A percentile compares a stretch with the other conserved stretches of the same genome.
phyloP scores from a whole-genome alignment of 1,284 basidiomycete species.

The Anthracocystis panici-leucophaei region DNA sequence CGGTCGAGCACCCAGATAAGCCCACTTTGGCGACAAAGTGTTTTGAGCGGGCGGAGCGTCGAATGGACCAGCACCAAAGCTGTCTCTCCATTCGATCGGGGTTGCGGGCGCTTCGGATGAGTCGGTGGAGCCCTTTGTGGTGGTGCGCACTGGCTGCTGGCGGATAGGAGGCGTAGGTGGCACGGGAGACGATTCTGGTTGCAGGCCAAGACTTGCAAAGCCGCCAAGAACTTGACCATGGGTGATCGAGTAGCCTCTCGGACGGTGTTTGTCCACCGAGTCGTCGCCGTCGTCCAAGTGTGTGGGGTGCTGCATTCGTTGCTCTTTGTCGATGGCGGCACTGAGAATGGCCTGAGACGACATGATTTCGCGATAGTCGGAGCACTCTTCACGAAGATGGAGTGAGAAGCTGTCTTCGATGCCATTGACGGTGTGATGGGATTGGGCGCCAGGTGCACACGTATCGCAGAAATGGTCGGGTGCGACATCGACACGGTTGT shows the following conservation, averaged over 20 bases:
- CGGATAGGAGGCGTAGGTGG: constrained; percentile 5
- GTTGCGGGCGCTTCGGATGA: constrained; percentile 33
- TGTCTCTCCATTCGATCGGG: constrained; percentile 43
- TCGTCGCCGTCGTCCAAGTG: constrained; percentile 2
- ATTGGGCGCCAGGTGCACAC: background rate
- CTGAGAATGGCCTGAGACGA: constrained; percentile 44
- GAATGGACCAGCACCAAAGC: constrained; percentile 16
- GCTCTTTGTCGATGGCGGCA: constrained; percentile 28
- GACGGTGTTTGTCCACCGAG: constrained; percentile 2
- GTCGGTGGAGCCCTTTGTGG: constrained; percentile 28
- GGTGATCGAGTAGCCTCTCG: constrained; percentile 25
- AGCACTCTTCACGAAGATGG: constrained; percentile 58
- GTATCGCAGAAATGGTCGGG: constrained; percentile 11
- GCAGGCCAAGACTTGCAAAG: constrained; percentile 43
- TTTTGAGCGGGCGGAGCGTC: background rate
- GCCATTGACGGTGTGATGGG: constrained; percentile 10
- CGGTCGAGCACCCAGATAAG: constrained; percentile 25
- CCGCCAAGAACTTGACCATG: constrained; percentile 48
- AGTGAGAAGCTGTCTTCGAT: constrained; percentile 58
- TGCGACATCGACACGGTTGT: constrained; percentile 10
- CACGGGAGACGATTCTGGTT: constrained; percentile 19
- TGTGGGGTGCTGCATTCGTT: constrained; percentile 7
- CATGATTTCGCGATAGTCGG: constrained; percentile 58
- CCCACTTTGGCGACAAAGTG: constrained; percentile 31
- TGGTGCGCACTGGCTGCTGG: constrained; percentile 17